phyloP scores from a whole-genome alignment of 441 rosid genomes.

The Macaranga tanarius region DNA sequence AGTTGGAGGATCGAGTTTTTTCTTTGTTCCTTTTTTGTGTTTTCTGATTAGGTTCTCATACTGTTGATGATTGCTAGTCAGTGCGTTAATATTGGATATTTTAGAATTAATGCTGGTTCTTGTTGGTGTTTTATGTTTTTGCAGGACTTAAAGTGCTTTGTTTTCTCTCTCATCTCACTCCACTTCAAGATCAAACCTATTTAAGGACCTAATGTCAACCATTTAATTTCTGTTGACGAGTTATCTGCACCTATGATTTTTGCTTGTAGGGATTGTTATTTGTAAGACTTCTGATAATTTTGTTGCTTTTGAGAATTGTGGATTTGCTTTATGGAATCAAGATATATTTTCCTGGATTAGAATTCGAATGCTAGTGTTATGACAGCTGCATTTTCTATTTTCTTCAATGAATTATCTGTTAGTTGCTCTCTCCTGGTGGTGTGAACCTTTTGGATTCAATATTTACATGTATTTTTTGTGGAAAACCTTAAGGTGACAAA shows the following conservation, averaged over 20 bases:
- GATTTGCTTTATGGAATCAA: no score
- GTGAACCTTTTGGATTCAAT: no score
- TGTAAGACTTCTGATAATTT: neutral
- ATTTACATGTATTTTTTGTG: no score
- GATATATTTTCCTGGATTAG: neutral
- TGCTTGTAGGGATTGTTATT: constrained; percentile 21
- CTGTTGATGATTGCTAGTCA: neutral
- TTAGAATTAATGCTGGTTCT: constrained; percentile 14
- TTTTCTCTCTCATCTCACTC: constrained; percentile 90
- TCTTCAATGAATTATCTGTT: neutral
- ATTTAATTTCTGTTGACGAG: constrained; percentile 9
- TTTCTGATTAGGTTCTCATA: neutral
- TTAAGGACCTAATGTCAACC: constrained; percentile 24
- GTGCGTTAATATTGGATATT: neutral
- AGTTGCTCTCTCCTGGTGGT: neutral
- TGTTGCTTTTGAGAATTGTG: constrained; percentile 3
- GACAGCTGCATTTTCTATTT: neutral
- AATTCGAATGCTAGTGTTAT: neutral
- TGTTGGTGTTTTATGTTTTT: constrained; percentile 28
- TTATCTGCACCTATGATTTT: constrained; percentile 15
- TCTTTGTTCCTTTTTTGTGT: neutral
- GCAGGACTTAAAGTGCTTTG: constrained; percentile 98
- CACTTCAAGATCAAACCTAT: constrained; percentile 99
- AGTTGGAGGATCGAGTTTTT: no score
- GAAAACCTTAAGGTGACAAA: no score